These are phyloP conservation scores for Chalciporus piperatus DNA, from an alignment of 768 basidiomycete genomes.

Conservation along the genomic window DNA sequence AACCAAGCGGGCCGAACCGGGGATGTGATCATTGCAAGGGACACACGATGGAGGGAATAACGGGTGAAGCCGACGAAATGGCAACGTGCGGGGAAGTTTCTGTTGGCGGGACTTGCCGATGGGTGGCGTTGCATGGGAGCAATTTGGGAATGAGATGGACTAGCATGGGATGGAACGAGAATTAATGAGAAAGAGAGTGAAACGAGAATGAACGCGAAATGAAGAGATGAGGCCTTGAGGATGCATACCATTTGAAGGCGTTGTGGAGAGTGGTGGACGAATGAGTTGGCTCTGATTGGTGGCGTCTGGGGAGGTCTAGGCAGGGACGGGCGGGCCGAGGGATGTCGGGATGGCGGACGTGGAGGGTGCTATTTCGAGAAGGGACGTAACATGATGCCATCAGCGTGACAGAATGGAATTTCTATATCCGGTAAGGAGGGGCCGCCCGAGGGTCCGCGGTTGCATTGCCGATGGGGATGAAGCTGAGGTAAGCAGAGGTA, in stretches of 20 bases:
- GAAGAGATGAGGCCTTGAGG: not conserved
- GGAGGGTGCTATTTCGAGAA: slow-evolving; percentile 19
- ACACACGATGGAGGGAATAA: slow-evolving; percentile 6
- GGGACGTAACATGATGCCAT: slow-evolving; percentile 24
- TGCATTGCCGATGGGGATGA: slow-evolving; percentile 26
- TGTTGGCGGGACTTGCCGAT: slow-evolving; percentile 24
- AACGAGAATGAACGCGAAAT: not conserved
- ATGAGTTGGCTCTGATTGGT: not conserved
- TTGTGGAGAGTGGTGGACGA: not conserved
- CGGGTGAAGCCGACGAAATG: slow-evolving; percentile 17
- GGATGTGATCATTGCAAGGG: slow-evolving; percentile 7
- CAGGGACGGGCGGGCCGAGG: slow-evolving; percentile 16
- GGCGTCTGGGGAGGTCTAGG: not conserved
- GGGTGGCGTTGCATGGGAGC: slow-evolving; percentile 20
- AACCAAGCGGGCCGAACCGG: not conserved
- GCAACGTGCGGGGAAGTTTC: not conserved
- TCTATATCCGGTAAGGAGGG: slow-evolving; percentile 10
- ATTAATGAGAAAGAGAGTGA: not conserved
- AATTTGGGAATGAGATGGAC: not conserved
- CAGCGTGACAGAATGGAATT: slow-evolving; percentile 25
- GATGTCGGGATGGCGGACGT: slow-evolving; percentile 3
- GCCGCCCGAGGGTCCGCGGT: slow-evolving; percentile 35
- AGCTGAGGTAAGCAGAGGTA: slow-evolving; percentile 29
- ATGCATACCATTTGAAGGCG: not conserved
- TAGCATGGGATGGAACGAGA: not conserved